Conservation (phyloP, 495 filamentous ascomycete species). For the Letharia columbiana region DNA sequence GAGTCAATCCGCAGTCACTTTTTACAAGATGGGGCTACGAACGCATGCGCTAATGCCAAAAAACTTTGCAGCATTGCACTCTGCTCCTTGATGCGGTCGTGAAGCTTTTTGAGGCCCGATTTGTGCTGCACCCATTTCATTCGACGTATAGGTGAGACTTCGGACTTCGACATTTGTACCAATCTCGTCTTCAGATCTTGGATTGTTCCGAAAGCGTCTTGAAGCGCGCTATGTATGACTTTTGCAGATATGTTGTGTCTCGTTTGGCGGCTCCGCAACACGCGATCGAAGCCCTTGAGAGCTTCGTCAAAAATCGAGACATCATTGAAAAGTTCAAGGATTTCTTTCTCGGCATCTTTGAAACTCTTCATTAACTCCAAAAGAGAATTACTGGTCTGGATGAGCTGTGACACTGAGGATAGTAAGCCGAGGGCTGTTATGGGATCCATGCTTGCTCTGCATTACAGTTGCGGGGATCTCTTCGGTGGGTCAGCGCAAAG, state of each 20-base stretch:
- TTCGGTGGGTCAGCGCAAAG: background rate
- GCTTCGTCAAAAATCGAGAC: slow-evolving; percentile 12
- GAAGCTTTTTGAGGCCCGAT: slow-evolving; percentile 14
- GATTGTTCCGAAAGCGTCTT: slow-evolving; percentile 11
- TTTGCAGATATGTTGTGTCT: slow-evolving; percentile 18
- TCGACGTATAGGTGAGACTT: slow-evolving; percentile 14
- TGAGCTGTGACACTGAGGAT: slow-evolving; percentile 10
- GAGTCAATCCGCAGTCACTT: background rate
- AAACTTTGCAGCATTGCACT: slow-evolving; percentile 16
- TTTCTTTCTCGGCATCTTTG: slow-evolving; percentile 15
- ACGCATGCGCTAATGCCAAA: slow-evolving; percentile 16
- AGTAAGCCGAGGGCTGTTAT: slow-evolving; percentile 19
- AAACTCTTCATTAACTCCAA: slow-evolving; percentile 4
- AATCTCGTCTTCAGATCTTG: slow-evolving; percentile 11
- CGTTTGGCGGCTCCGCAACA: slow-evolving; percentile 18
- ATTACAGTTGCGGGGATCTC: background rate
- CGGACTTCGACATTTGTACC: slow-evolving; percentile 9
- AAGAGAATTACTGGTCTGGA: slow-evolving; percentile 8
- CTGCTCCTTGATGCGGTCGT: slow-evolving; percentile 16
- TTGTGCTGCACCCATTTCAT: slow-evolving; percentile 20
- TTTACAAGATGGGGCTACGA: background rate
- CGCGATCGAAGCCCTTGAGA: slow-evolving; percentile 19
- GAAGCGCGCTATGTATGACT: slow-evolving; percentile 13
- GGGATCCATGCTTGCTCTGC: slow-evolving; percentile 14
- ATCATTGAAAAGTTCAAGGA: slow-evolving; percentile 15